Conservation (phyloP, 129 eudicot species). For the Glebionis coronaria region DNA sequence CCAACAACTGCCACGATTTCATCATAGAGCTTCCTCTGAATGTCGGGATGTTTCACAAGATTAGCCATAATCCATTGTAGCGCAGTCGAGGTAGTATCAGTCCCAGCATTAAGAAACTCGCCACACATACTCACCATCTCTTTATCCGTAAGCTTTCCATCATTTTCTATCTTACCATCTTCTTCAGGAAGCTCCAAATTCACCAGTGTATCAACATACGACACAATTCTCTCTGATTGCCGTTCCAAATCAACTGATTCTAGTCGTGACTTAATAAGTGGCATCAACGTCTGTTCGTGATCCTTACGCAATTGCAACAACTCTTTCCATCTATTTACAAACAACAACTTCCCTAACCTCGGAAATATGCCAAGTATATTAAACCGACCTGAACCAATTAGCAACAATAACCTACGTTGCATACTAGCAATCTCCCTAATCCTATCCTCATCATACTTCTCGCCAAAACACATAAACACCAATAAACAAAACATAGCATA, state of each 20-base stretch:
- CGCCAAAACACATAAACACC: constrained; percentile 15
- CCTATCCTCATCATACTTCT: constrained; percentile 1
- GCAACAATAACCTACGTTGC: neutral
- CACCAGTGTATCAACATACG: constrained; percentile 27
- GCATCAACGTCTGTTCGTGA: neutral
- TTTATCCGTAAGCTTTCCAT: constrained; percentile 31
- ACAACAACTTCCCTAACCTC: constrained; percentile 2
- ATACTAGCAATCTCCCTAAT: neutral
- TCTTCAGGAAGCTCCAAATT: constrained; percentile 19
- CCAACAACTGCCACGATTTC: constrained; percentile 47
- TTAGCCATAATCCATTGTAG: constrained; percentile 34
- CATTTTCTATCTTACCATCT: neutral
- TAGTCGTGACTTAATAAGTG: neutral
- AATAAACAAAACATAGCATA: constrained; percentile 9
- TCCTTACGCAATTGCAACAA: neutral
- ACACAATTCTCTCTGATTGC: neutral
- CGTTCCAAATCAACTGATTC: neutral
- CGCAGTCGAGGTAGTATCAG: constrained; percentile 25
- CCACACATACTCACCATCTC: constrained; percentile 51
- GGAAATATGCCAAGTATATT: neutral
- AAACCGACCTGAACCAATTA: neutral
- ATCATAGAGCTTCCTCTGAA: constrained; percentile 50
- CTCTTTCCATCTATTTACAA: constrained; percentile 15
- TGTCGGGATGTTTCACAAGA: constrained; percentile 21
- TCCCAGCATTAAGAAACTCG: constrained; percentile 49